Conservation (phyloP, 768 basidiomycete species). For the Russula earlei region DNA sequence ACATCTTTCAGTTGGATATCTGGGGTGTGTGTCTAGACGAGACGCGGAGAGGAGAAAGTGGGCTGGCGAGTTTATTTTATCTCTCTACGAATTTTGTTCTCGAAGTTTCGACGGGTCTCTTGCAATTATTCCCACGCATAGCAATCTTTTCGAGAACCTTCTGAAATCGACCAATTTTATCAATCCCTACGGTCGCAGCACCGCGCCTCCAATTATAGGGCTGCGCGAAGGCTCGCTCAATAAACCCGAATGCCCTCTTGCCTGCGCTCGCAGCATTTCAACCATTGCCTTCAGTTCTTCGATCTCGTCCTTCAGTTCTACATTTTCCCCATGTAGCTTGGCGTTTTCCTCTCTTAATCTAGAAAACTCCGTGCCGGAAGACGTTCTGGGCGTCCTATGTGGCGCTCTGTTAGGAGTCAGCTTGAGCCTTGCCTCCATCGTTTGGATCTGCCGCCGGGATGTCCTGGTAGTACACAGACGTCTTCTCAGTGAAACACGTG, state of each 20-base stretch:
- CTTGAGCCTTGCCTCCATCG: slow-evolving; percentile 47
- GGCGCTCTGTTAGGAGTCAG: slow-evolving; percentile 28
- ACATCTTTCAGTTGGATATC: slow-evolving; percentile 42
- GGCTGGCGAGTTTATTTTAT: slow-evolving; percentile 31
- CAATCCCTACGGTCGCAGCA: slow-evolving; percentile 1
- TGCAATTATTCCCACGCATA: slow-evolving; percentile 20
- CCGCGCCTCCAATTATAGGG: slow-evolving; percentile 20
- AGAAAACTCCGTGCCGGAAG: slow-evolving; percentile 26
- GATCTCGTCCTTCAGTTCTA: slow-evolving; percentile 41
- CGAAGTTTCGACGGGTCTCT: slow-evolving; percentile 34
- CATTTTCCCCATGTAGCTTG: slow-evolving; percentile 50
- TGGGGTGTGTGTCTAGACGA: slow-evolving; percentile 10
- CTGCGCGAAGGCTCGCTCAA: slow-evolving; percentile 41
- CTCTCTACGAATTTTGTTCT: slow-evolving; percentile 27
- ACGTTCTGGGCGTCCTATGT: slow-evolving; percentile 4
- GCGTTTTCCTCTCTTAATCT: slow-evolving; percentile 41
- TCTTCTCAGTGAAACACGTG: not conserved
- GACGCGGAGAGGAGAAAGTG: slow-evolving; percentile 1
- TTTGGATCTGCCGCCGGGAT: slow-evolving; percentile 51
- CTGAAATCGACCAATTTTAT: slow-evolving; percentile 12
- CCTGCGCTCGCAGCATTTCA: slow-evolving; percentile 51
- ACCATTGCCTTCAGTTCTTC: slow-evolving; percentile 67
- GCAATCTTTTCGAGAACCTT: slow-evolving; percentile 25
- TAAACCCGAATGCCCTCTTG: slow-evolving; percentile 37
- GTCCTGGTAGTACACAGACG: slow-evolving; percentile 28